Evolutionary conservation across 352 stramenopile species (phyloP), one percentile per base, ranked within the genome.

Genomic region (Pythium brassicae): DNA sequence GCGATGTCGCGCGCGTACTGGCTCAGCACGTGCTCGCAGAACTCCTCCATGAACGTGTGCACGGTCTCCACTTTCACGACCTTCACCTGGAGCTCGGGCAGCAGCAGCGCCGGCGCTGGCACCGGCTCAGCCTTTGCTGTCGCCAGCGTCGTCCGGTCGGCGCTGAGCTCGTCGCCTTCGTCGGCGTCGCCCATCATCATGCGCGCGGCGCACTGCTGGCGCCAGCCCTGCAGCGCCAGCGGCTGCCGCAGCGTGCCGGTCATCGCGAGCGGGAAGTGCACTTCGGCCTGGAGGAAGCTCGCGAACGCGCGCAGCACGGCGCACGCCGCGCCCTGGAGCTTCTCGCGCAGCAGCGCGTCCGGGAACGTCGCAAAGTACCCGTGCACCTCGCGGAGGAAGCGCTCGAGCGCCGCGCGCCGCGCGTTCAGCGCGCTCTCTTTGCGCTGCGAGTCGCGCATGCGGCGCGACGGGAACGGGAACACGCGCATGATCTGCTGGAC

Each of bases 31-130:
- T 83, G 76, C 27, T 89, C 74, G 57, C 82, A 85, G 51, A 89
- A 92, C 46, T 92, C 82, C 53, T 92, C 82, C 65, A 92, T 75
- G 66, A 89, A 88, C 50, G 77, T 79, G 57, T 89, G 71, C 69
- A 89, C 74, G 9, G 82, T 89, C 58, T 83, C 75, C 22, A 89
- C 74, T 15, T 70, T 72, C 45, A 92, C 61, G 1, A 69, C 61
- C 54, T 86, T 84, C 22, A 89, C 69, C 34, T 82, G 68, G 19
- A 92, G 64, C 20, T 64, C 55, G 1, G 78, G 82, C 7, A 91
- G 66, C 3, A 61, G 55, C 15, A 34, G 40, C 40, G 32, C 59
- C 58, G 12, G 26, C 12, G 2, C 14, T 64, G 43, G 27, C 27
- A n/a, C 22, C 34, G 29, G 26, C 27, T 63, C 50, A 17, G 49